Conservation (phyloP, 768 basidiomycete genomes). For the Boletus vermiculosoides region DNA sequence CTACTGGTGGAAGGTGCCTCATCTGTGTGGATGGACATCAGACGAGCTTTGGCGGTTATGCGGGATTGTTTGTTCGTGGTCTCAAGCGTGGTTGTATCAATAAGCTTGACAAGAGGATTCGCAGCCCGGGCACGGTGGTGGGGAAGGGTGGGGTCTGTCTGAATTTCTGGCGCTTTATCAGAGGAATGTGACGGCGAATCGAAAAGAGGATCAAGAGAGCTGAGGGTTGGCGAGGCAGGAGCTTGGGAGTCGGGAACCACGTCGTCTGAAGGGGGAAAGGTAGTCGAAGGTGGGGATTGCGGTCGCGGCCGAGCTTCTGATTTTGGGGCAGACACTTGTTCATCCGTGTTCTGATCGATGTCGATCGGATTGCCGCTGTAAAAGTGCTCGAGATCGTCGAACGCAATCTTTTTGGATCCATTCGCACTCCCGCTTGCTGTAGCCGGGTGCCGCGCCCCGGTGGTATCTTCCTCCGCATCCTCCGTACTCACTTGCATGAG, state of each 20-base stretch:
- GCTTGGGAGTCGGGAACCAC: neutral
- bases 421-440: conserved; percentile 3
- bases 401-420: conserved; percentile 13
- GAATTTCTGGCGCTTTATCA: conserved; percentile 8
- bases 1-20: conserved; percentile 12
- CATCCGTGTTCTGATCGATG: conserved; percentile 27
- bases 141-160: conserved; percentile 18
- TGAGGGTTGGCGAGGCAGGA: conserved; percentile 12
- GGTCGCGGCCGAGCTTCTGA: neutral
- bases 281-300: neutral
- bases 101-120: conserved; percentile 55
- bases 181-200: conserved; percentile 21
- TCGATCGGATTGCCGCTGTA: conserved; percentile 32
- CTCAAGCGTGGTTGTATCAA: conserved; percentile 37
- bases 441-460: neutral
- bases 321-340: conserved; percentile 4
- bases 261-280: neutral
- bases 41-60: conserved; percentile 50
- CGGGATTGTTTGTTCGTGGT: conserved; percentile 34
- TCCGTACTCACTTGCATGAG: conserved; percentile 28
- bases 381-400: conserved; percentile 33
- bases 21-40: conserved; percentile 28
- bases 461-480: conserved; percentile 16
- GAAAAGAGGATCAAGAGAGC: conserved; percentile 29
- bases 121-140: conserved; percentile 47